Base-by-base conservation (phyloP, 805 yeast species). In the Ogataea thermomethanolica region DNA sequence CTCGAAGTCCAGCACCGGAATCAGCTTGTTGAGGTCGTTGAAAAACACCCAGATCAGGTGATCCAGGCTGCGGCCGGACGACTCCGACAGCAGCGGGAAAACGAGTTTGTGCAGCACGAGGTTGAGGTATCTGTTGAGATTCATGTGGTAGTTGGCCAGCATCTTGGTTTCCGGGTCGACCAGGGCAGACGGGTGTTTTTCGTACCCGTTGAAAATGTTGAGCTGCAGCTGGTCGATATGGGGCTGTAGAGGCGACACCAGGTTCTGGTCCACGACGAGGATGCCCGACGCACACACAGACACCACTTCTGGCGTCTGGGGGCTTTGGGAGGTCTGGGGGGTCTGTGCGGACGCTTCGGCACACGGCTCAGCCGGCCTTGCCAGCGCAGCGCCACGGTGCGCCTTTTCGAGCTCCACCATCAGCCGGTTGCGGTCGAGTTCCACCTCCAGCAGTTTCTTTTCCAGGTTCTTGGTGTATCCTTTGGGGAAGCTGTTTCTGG, bases 401-500 rank as follows among this genome's bases (percentile, higher is more conserved):
- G 11, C 17, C 21, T 8, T 23, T 30, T 25, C 13, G 30, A 66
- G 41, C 37, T 67, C 70, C 3, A 63, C 43, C 33, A 65, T 56
- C 30, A 76, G 55, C 36, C 57, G 56, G 28, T 68, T 63, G 41
- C 74, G 66, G 44, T 76, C 81, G 32, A 75, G 74, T 55, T 84
- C 89, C 39, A 84, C 63, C 25, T 71, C 72, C 25, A 77, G 71
- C 32, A 84, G 66, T 50, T 76, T 78, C 40, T 69, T 70, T 53
- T 84, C 95, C 49, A 84, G 62, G 51, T 78, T 79, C 61, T 82
- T 87, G 1, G 95, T 84, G 54, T 84, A 84, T 0, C 93, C 91
- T 52, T 81, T 80, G 3, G 93, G 91, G 46, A 84, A 82, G 1
- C 90, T 85, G 44, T 88, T 69, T 60, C 95, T 69, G 0, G 89